Conservation (phyloP, 805 yeast species). For the Nakazawaea pomicola region DNA sequence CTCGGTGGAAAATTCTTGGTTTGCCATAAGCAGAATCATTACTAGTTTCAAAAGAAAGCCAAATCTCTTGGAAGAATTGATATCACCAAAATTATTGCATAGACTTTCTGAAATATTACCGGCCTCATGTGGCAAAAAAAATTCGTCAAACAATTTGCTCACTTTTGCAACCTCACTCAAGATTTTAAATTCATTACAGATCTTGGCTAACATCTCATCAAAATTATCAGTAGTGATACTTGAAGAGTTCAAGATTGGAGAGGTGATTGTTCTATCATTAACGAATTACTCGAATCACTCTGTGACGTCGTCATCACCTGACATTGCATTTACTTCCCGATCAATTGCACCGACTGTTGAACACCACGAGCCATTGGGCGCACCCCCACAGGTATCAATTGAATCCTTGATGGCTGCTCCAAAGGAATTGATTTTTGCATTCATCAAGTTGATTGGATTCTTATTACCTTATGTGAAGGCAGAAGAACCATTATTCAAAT, state of each 20-base stretch:
- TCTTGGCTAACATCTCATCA: constrained; percentile 36
- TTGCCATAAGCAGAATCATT: constrained; percentile 55
- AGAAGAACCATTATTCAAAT: not conserved
- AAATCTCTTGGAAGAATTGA: constrained; percentile 38
- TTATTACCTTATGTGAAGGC: constrained; percentile 44
- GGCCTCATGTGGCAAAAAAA: constrained; percentile 20
- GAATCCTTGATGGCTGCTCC: constrained; percentile 75
- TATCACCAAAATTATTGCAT: constrained; percentile 29
- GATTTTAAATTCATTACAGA: constrained; percentile 41
- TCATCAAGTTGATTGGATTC: constrained; percentile 50
- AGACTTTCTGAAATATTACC: constrained; percentile 25
- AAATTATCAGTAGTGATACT: constrained; percentile 40
- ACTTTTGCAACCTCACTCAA: constrained; percentile 34
- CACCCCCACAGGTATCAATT: constrained; percentile 34
- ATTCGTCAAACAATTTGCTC: constrained; percentile 18
- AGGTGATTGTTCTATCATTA: constrained; percentile 43
- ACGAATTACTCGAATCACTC: constrained; percentile 39
- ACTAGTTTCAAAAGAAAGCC: constrained; percentile 43
- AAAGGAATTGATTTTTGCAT: constrained; percentile 51
- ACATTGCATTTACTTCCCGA: constrained; percentile 10
- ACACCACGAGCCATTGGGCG: not conserved
- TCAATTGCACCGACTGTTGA: not conserved
- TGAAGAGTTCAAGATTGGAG: constrained; percentile 42
- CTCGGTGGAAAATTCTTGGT: constrained; percentile 62
- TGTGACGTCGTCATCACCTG: constrained; percentile 3